Conservation (phyloP, 2,329 filamentous ascomycete genomes). For the Trichoderma semiorbis region DNA sequence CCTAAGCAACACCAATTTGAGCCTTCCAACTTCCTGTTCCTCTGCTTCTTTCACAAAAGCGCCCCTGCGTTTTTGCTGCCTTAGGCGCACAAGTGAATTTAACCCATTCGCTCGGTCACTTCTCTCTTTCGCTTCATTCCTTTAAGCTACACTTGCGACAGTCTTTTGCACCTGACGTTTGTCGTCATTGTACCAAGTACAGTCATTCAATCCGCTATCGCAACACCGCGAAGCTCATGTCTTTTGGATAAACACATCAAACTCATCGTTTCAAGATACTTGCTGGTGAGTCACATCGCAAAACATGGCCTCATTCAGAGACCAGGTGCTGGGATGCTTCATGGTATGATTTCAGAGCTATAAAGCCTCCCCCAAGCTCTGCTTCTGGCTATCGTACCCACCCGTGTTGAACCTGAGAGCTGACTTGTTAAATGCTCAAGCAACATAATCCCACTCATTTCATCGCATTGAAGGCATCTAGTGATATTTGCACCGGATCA, state of each 20-base stretch:
- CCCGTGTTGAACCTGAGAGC: neutral
- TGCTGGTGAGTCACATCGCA: neutral
- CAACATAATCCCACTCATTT: neutral
- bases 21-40: neutral
- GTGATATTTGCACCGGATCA: neutral
- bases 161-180: neutral
- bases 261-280: neutral
- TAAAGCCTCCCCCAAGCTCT: neutral
- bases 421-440: neutral
- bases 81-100: neutral
- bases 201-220: neutral
- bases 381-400: neutral
- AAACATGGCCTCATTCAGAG: neutral
- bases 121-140: neutral
- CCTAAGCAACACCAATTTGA: neutral
- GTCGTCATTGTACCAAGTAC: neutral
- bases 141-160: neutral
- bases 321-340: neutral
- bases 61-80: neutral
- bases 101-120: neutral
- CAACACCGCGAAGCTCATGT: neutral
- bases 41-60: neutral
- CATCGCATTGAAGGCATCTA: neutral
- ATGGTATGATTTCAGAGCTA: neutral
- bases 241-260: neutral